Evolutionary conservation across 2,329 filamentous ascomycete species (phyloP).

Genomic region (Colletotrichum phormii): DNA sequence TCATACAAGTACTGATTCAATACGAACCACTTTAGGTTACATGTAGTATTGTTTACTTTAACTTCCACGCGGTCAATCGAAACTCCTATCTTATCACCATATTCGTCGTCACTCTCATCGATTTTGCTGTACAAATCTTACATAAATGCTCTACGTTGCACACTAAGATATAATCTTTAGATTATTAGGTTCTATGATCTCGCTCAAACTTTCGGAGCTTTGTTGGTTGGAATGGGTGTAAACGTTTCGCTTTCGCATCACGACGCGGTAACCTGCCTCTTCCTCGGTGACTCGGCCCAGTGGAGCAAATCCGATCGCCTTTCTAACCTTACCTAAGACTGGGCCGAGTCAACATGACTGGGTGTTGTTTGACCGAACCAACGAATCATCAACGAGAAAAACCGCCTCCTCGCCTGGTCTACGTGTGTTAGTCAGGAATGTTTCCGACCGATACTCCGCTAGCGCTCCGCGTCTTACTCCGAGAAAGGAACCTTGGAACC

Average conservation of each 20-base stretch:
- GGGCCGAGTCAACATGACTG: not conserved
- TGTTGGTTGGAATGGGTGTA: not conserved
- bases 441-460: slow-evolving; percentile 23
- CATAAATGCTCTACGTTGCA: not conserved
- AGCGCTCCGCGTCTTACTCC: slow-evolving; percentile 4
- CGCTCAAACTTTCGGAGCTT: not conserved
- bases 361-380: not conserved
- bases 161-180: not conserved
- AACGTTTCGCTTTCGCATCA: not conserved
- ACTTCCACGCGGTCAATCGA: not conserved
- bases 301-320: not conserved
- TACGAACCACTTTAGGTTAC: no score
- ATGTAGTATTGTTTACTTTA: no score
- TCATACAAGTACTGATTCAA: no score
- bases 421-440: not conserved
- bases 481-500: not conserved
- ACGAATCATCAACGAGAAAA: not conserved
- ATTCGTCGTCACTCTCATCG: not conserved
- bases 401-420: not conserved
- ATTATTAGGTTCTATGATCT: not conserved
- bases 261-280: not conserved
- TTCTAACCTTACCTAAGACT: not conserved
- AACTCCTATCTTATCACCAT: not conserved
- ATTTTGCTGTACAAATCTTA: not conserved
- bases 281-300: slow-evolving; percentile 1